phyloP scores from a whole-genome alignment of 2,329 filamentous ascomycete genomes.

The Colletotrichum sp. region DNA sequence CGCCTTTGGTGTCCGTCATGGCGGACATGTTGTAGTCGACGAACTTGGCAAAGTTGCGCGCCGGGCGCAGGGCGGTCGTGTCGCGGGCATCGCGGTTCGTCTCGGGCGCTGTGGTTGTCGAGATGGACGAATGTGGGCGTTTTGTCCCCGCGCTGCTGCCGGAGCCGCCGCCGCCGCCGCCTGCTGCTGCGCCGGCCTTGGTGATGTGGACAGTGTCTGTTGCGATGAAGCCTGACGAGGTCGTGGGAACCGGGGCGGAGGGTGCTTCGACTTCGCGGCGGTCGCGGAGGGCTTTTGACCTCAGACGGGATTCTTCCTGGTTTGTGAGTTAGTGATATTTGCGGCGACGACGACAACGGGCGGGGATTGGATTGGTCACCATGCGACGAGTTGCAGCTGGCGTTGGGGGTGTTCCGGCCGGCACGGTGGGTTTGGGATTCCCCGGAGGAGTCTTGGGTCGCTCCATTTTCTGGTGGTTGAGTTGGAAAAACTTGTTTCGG shows the following conservation, averaged over 20 bases:
- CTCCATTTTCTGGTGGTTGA: conserved; percentile 41
- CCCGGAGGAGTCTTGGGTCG: conserved; percentile 50
- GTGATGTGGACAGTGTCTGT: conserved; percentile 66
- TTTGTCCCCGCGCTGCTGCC: conserved; percentile 51
- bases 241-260: conserved; percentile 47
- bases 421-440: conserved; percentile 29
- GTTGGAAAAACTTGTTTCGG: background rate
- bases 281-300: conserved; percentile 84
- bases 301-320: conserved; percentile 85
- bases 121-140: conserved; percentile 70
- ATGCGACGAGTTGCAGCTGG: conserved; percentile 60
- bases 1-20: conserved; percentile 98
- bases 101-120: conserved; percentile 45
- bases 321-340: conserved; percentile 14
- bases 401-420: conserved; percentile 50
- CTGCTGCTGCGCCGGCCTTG: conserved; percentile 44
- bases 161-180: conserved; percentile 23
- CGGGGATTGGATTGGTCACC: conserved; percentile 33
- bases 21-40: conserved; percentile 98
- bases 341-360: background rate
- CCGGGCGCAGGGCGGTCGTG: conserved; percentile 67
- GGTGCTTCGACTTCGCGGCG: conserved; percentile 68
- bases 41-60: conserved; percentile 88
- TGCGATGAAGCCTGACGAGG: conserved; percentile 73
- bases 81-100: conserved; percentile 73